Base-by-base conservation (phyloP, 2,329 filamentous ascomycete genomes). In the Aspergillus calidoustus region DNA sequence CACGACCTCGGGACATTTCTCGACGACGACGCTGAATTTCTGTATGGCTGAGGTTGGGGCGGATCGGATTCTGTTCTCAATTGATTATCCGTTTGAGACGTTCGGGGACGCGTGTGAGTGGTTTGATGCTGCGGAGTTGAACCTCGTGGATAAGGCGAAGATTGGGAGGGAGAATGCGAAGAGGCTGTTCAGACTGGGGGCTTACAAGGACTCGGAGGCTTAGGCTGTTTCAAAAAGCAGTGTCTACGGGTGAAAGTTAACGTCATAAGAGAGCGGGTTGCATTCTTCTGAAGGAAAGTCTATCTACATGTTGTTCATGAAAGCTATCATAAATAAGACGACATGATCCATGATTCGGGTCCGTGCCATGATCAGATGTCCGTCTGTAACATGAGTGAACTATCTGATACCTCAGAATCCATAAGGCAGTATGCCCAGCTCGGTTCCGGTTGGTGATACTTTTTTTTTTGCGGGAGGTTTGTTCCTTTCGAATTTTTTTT, bases 91-190 rank as follows among this genome's bases (percentile, higher is more conserved):
- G 1, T 78, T 76, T 60, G 76, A 78, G 69, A 74, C 71, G 3
- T 77, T 79, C 61, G 69, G 66, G 55, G 77, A 80, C 73, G 77
- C 67, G 2, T 82, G 80, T 66, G 76, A 69, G 3, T 81, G 79
- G 79, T 80, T 78, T 67, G 80, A 81, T 68, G 64, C 68, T 13
- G 69, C 72, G 13, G 77, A 79, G 67, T 70, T 80, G 69, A 77
- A 76, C 28, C 69, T 72, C 7, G 67, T 66, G 1, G 77, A 76
- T 63, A 70, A 72, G 46, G 66, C 71, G 64, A 79, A 79, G 70
- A 81, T 82, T 69, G 80, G 80, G 4, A 71, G 78, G 62, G 79
- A 81, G 58, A 82, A 82, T 70, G 79, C 80, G 48, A 81, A 79
- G 74, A 74, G 66, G 56, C 54, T 82, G 59, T 80, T 82, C 41